Evolutionary conservation across 768 basidiomycete species (phyloP), one percentile per base, ranked within the genome.

Genomic region (Mycena rebaudengoi): DNA sequence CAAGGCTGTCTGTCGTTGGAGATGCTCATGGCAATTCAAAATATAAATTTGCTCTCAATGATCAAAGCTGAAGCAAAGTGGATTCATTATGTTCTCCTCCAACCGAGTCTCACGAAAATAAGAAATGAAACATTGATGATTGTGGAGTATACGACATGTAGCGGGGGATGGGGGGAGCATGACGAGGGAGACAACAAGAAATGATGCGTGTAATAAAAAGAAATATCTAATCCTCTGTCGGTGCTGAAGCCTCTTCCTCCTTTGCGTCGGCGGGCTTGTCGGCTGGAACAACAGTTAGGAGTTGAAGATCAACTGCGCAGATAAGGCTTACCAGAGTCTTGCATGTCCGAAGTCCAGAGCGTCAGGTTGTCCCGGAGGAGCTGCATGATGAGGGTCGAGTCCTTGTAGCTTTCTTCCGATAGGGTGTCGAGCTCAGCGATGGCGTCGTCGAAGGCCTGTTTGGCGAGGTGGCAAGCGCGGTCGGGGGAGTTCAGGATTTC

Each of bases 401-500:
- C 96, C 85, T 98, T 98, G 92, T 99, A 98, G 80, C 91, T 92
- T 86, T 98, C 96, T 83, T 98, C 97, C 72, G 94, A 96, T 57
- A 99, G 89, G 23, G 96, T 98, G 85, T 99, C 96, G 74, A 98
- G 94, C 83, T 99, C 96, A 70, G 96, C 96, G 76, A 99, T 98
- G 45, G 97, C 97, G 78, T 98, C 96, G 68, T 98, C 96, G 79
- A 99, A 99, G 8, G 97, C 96, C 80, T 98, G 95, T 85, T 99
- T 99, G 78, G 96, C 96, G 70, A 98, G 92, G 76, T 96, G 94
- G 85, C 96, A 98, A 52, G 97, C 97, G 79, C 95, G 94, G 81
- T 98, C 96, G 70, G 97, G 96, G 80, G 92, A 93, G 89, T 98
- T 98, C 79, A 98, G 90, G 78, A 98, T 98, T 82, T 98, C 96